A percentile compares a stretch with the other conserved stretches of the same genome.
Evolutionary conservation across 805 yeast species (phyloP).

Genomic region (Starmerella vitae): DNA sequence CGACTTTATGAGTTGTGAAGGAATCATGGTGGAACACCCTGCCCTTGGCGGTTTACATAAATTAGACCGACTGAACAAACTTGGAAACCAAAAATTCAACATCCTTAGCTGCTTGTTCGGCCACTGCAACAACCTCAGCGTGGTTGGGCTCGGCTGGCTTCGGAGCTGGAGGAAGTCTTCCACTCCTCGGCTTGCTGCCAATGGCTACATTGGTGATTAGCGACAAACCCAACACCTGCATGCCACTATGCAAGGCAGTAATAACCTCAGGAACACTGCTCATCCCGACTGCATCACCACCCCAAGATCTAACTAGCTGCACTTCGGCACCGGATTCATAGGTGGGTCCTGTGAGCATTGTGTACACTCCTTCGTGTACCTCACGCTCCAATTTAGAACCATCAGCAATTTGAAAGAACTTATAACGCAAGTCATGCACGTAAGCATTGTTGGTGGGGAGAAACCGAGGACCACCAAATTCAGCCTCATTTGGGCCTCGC

Average conservation of each 20-base stretch:
- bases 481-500: conserved; percentile 70
- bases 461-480: conserved; percentile 67
- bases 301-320: conserved; percentile 52
- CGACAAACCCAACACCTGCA: conserved; percentile 71
- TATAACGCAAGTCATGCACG: conserved; percentile 53
- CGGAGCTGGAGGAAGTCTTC: conserved; percentile 13
- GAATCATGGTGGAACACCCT: no score
- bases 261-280: conserved; percentile 94
- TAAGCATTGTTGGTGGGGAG: conserved; percentile 83
- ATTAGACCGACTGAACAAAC: no score
- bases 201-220: conserved; percentile 78
- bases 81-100: conserved; percentile 49
- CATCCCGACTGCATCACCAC: conserved; percentile 96
- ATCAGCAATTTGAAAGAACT: conserved; percentile 43
- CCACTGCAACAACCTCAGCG: conserved; percentile 78
- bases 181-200: conserved; percentile 33
- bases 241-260: conserved; percentile 77
- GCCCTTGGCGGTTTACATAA: no score
- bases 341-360: conserved; percentile 83
- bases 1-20: no score
- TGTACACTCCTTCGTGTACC: conserved; percentile 77
- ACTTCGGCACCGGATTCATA: conserved; percentile 88
- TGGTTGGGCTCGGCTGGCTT: conserved; percentile 71
- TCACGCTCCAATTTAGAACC: conserved; percentile 32
- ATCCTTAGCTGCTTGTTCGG: conserved; percentile 66